Percentiles rank a stretch among this genome's conserved stretches.
These are phyloP conservation scores for Epichloe uncinata DNA, from an alignment of 2,329 filamentous ascomycete genomes.

Conservation along the genomic window DNA sequence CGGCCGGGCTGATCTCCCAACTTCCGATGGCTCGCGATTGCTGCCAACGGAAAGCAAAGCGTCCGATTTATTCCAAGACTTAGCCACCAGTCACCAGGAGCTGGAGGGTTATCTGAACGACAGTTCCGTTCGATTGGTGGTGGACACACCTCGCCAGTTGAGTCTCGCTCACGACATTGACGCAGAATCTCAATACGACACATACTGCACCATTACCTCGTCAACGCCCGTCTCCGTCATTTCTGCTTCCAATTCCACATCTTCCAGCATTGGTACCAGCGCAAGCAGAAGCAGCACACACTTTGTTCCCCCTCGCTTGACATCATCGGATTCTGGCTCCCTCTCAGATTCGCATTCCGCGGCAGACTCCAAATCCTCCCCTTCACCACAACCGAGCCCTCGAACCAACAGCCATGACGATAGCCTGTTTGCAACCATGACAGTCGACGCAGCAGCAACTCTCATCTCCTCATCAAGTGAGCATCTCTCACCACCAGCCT, in stretches of 20 bases:
- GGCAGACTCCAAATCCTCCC: not conserved
- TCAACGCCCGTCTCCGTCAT: not conserved
- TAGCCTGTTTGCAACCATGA: conserved; percentile 6
- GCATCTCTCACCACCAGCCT: not conserved
- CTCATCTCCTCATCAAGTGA: conserved; percentile 4
- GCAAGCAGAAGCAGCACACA: not conserved
- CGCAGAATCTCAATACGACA: conserved; percentile 3
- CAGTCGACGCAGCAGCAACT: conserved; percentile 5
- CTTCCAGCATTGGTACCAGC: not conserved
- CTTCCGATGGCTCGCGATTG: not conserved
- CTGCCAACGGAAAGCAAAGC: conserved; percentile 1
- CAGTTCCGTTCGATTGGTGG: not conserved
- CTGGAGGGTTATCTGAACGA: conserved; percentile 7
- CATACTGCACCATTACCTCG: not conserved
- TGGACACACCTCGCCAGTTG: not conserved
- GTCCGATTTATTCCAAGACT: conserved; percentile 8
- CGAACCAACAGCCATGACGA: conserved; percentile 5
- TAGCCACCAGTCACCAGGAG: conserved; percentile 7
- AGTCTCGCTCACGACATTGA: conserved; percentile 3
- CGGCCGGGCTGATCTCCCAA: not conserved
- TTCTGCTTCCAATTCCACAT: not conserved
- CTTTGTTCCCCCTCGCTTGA: not conserved
- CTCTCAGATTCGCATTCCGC: not conserved
- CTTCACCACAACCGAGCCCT: not conserved
- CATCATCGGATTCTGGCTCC: not conserved